A percentile compares a stretch with the other conserved stretches of the same genome.
Evolutionary conservation across 1,139 yeast species (phyloP).

Genomic region (Lodderomyces margitis): DNA sequence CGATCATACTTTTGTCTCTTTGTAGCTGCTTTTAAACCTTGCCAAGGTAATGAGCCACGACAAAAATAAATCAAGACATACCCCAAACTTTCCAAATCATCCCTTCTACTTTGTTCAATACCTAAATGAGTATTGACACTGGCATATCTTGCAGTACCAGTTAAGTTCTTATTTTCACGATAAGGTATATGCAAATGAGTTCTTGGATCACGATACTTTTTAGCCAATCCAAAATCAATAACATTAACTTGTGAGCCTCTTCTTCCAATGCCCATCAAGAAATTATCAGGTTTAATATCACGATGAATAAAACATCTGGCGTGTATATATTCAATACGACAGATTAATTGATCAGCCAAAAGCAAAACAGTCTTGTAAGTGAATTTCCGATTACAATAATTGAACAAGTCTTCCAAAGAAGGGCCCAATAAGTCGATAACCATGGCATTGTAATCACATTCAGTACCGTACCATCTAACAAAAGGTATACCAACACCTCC

Average conservation of each 20-base stretch:
- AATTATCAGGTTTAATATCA: slow-evolving; percentile 94
- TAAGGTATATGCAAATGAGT: slow-evolving; percentile 95
- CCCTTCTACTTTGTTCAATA: slow-evolving; percentile 94
- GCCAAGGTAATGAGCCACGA: slow-evolving; percentile 98
- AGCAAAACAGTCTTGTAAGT: slow-evolving; percentile 89
- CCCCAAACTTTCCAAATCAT: slow-evolving; percentile 93
- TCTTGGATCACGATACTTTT: slow-evolving; percentile 92
- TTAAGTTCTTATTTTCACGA: slow-evolving; percentile 91
- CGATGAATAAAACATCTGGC: slow-evolving; percentile 93
- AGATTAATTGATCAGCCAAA: slow-evolving; percentile 90
- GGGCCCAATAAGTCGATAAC: slow-evolving; percentile 96
- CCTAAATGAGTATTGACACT: slow-evolving; percentile 95
- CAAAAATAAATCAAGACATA: slow-evolving; percentile 93
- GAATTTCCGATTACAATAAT: slow-evolving; percentile 91
- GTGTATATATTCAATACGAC: slow-evolving; percentile 93
- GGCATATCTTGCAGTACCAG: slow-evolving; percentile 98
- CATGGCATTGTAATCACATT: slow-evolving; percentile 95
- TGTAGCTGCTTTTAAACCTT: slow-evolving; percentile 95
- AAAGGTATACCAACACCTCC: slow-evolving; percentile 98
- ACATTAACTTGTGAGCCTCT: slow-evolving; percentile 94
- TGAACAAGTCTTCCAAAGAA: slow-evolving; percentile 89
- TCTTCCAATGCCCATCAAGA: slow-evolving; percentile 94
- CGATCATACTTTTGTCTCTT: slow-evolving; percentile 96
- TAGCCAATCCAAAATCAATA: slow-evolving; percentile 96
- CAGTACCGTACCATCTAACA: slow-evolving; percentile 96